phyloP scores from a whole-genome alignment of 805 yeast species.

The Candida ficus region DNA sequence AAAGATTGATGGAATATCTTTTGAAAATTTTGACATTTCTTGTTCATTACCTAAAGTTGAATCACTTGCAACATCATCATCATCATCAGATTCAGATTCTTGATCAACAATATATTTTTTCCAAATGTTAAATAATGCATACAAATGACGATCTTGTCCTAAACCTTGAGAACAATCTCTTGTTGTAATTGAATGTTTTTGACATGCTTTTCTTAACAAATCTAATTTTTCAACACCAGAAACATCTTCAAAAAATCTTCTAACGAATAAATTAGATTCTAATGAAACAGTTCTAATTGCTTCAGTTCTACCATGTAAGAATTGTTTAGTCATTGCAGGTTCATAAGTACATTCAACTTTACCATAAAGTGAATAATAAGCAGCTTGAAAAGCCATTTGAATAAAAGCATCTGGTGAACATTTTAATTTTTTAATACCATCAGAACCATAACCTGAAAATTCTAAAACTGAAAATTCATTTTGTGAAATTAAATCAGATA shows the following conservation, averaged over 20 bases:
- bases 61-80: slow-evolving; percentile 19
- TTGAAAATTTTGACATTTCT: slow-evolving; percentile 10
- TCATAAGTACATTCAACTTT: slow-evolving; percentile 91
- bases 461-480: slow-evolving; percentile 82
- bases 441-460: slow-evolving; percentile 64
- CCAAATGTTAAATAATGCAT: slow-evolving; percentile 86
- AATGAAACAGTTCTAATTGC: slow-evolving; percentile 81
- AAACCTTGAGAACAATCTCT: slow-evolving; percentile 65
- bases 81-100: slow-evolving; percentile 2
- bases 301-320: slow-evolving; percentile 88
- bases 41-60: slow-evolving; percentile 20
- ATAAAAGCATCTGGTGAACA: slow-evolving; percentile 92
- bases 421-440: slow-evolving; percentile 75
- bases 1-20: slow-evolving; percentile 65
- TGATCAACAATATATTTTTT: slow-evolving; percentile 45
- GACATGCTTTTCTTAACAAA: slow-evolving; percentile 63
- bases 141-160: slow-evolving; percentile 91
- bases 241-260: slow-evolving; percentile 73
- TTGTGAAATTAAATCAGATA: slow-evolving; percentile 82
- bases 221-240: slow-evolving; percentile 51
- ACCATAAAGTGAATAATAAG: slow-evolving; percentile 88
- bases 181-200: slow-evolving; percentile 62
- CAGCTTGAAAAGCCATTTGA: slow-evolving; percentile 91
- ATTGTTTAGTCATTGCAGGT: slow-evolving; percentile 92
- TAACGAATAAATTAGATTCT: slow-evolving; percentile 76